Percentiles rank a stretch among this genome's conserved stretches.
These are phyloP conservation scores for Chytriomyces sp. DNA, from an alignment of 192 early-diverging fungal species.

Conservation along the genomic window DNA sequence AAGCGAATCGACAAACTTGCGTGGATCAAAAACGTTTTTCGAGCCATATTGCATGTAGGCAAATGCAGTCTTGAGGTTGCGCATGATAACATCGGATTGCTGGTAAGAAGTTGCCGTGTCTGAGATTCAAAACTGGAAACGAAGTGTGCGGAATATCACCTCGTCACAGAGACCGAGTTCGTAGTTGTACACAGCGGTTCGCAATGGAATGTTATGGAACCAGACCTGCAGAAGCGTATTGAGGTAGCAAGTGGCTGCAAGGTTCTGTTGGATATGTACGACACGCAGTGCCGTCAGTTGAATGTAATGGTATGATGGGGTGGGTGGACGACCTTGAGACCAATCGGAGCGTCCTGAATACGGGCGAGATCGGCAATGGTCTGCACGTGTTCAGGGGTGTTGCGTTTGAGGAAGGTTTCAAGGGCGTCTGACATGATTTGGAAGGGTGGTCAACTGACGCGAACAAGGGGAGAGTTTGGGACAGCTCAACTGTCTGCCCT, in stretches of 20 bases:
- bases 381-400: background rate
- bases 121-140: background rate
- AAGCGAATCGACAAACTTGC: slow-evolving; percentile 19
- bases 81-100: slow-evolving; percentile 1
- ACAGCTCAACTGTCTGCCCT: no score
- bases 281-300: no score
- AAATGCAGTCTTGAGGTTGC: slow-evolving; percentile 15
- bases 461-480: no score
- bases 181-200: slow-evolving; percentile 13
- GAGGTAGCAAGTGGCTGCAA: slow-evolving; percentile 89
- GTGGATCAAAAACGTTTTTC: slow-evolving; percentile 27
- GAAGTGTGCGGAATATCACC: background rate
- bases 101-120: background rate
- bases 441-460: no score
- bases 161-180: background rate
- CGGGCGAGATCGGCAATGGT: background rate
- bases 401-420: slow-evolving; percentile 33
- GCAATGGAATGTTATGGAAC: slow-evolving; percentile 34
- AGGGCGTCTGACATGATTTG: slow-evolving; percentile 20
- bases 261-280: no score
- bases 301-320: no score
- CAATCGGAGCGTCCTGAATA: background rate
- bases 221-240: slow-evolving; percentile 74
- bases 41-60: slow-evolving; percentile 12
- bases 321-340: slow-evolving; percentile 17